Base-by-base conservation (phyloP, 108 stramenopile genomes). In the Fistulifera solaris region DNA sequence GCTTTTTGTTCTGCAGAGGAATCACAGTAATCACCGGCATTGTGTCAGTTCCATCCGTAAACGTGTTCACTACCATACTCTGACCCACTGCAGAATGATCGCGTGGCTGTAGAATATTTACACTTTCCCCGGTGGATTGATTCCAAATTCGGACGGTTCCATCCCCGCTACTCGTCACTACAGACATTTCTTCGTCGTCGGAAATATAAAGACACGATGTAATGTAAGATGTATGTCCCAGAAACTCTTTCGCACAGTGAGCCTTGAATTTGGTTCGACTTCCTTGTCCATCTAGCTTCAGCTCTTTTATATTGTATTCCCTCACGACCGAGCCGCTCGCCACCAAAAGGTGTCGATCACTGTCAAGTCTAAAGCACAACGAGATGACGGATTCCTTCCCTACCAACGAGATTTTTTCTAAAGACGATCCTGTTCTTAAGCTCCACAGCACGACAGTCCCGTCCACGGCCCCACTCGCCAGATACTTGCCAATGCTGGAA, bases 131-230 rank as follows among this genome's bases (percentile, higher is more conserved):
- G 13, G 87, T 74, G 18, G 66, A 66, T 25, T 71, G 75, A 61
- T 91, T 83, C 94, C 94, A 98, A n/a, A 98, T 52, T 27, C 81
- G 67, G 3, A 94, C 88, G 23, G 80, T 94, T 25, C 95, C 95
- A 63, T 98, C 98, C 3, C 86, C 85, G 19, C 86, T 83, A 15
- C 74, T 83, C 12, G 96, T 89, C 0, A 97, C 73, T 16, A 97
- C 79, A 38, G 48, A 54, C 31, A 75, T 46, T 4, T 54, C 42
- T 12, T 40, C 42, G 15, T 41, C 18, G 26, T 56, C 48, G 52
- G 73, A 15, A 46, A 68, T 48, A 54, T 88, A 89, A 19, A 48
- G 51, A 57, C 84, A 83, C 47, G 73, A 58, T 52, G 78, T 89
- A 42, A 94, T 85, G 49, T 82, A 94, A 18, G 89, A 87, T 2